Conservation (phyloP, 805 yeast genomes). For the Yarrowia sp. region DNA sequence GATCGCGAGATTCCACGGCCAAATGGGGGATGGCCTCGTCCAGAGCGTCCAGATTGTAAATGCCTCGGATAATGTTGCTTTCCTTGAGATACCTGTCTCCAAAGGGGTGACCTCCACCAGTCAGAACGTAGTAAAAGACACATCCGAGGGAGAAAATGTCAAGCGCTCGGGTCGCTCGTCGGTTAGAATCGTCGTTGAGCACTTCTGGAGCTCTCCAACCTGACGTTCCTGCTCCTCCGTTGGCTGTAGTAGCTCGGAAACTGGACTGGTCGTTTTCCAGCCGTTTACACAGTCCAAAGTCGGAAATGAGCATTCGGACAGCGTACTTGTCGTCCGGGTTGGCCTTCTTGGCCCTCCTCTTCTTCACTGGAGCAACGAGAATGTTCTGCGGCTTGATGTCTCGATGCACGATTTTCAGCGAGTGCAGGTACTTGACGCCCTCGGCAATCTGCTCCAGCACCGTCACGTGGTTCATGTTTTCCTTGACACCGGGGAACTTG, state of each 20-base stretch:
- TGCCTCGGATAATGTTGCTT: constrained; percentile 71
- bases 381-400: constrained; percentile 76
- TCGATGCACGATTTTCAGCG: constrained; percentile 51
- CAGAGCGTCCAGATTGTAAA: constrained; percentile 60
- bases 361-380: constrained; percentile 54
- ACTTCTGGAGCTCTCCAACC: constrained; percentile 99
- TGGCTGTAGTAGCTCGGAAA: constrained; percentile 87
- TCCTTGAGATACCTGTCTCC: constrained; percentile 92
- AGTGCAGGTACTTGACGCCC: constrained; percentile 45
- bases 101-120: constrained; percentile 90
- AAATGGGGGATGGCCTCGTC: constrained; percentile 47
- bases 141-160: constrained; percentile 96
- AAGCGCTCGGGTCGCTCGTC: constrained; percentile 83
- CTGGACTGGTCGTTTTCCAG: constrained; percentile 92
- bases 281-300: constrained; percentile 93
- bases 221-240: constrained; percentile 88
- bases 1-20: constrained; percentile 69
- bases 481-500: constrained; percentile 52
- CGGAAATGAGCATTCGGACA: constrained; percentile 82
- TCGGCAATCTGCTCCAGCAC: constrained; percentile 46
- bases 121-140: constrained; percentile 83
- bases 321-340: constrained; percentile 49
- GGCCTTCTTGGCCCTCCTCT: constrained; percentile 42
- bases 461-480: constrained; percentile 58
- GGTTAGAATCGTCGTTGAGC: constrained; percentile 47